These are phyloP conservation scores for Trifolium pratense DNA, from an alignment of 306 rosid genomes.

Conservation along the genomic window DNA sequence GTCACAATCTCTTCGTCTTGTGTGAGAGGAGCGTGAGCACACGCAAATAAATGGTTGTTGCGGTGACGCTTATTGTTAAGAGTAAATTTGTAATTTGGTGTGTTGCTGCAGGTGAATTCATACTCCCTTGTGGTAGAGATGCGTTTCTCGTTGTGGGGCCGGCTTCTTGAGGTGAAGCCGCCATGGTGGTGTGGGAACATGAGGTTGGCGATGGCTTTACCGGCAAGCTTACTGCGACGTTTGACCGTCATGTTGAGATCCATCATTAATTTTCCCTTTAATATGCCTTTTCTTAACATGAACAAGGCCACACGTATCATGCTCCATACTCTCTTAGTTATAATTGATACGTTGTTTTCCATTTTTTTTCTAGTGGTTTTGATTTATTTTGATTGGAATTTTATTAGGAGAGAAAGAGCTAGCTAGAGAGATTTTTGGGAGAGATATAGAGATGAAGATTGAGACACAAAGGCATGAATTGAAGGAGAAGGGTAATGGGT, in stretches of 20 bases:
- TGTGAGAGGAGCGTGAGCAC: conserved; percentile 64
- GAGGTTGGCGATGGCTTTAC: conserved; percentile 77
- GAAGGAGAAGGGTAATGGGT: conserved; percentile 34
- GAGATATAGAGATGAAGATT: neutral
- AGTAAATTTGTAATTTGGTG: conserved; percentile 56
- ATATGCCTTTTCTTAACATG: conserved; percentile 77
- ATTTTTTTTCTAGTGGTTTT: conserved; percentile 36
- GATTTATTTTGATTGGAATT: neutral
- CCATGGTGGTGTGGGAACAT: conserved; percentile 59
- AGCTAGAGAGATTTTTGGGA: neutral
- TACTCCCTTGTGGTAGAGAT: conserved; percentile 63
- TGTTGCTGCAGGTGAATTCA: conserved; percentile 92
- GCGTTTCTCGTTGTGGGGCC: neutral
- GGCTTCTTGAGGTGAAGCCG: conserved; percentile 34
- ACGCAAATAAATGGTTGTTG: conserved; percentile 49
- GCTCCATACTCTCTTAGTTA: conserved; percentile 66
- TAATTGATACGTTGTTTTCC: conserved; percentile 53
- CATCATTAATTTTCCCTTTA: conserved; percentile 71
- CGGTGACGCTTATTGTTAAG: conserved; percentile 52
- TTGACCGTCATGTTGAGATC: conserved; percentile 75
- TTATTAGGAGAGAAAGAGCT: conserved; percentile 6
- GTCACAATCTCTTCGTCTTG: conserved; percentile 56
- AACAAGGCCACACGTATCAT: conserved; percentile 65
- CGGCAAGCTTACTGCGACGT: conserved; percentile 82
- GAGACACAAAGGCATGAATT: conserved; percentile 29